Conservation (phyloP, 495 filamentous ascomycete species). For the Tirmania nivea region DNA sequence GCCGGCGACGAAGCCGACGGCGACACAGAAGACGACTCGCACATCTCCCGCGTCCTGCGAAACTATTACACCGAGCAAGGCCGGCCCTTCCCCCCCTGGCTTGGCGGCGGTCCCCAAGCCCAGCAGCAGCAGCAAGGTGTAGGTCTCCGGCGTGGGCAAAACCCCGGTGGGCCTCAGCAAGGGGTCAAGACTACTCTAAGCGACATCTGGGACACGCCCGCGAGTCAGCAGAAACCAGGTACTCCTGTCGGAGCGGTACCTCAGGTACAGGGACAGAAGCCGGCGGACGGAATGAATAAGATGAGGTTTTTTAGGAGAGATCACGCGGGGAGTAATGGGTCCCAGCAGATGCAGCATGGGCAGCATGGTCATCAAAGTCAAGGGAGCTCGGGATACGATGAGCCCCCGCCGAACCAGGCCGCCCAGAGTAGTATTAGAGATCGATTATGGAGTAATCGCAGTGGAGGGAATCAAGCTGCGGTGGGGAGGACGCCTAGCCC, state of each 20-base stretch:
- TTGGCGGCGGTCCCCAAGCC: conserved; percentile 60
- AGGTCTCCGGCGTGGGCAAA: background rate
- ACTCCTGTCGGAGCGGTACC: conserved; percentile 36
- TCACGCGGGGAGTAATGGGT: background rate
- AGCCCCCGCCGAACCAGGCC: conserved; percentile 17
- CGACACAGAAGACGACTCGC: conserved; percentile 84
- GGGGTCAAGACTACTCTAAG: conserved; percentile 35
- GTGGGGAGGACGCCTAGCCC: background rate
- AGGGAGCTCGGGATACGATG: conserved; percentile 15
- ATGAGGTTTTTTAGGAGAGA: conserved; percentile 1
- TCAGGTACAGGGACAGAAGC: conserved; percentile 23
- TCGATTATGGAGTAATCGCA: conserved; percentile 34
- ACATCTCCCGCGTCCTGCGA: conserved; percentile 85
- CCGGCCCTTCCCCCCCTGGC: conserved; percentile 58
- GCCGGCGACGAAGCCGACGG: conserved; percentile 45
- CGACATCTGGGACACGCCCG: conserved; percentile 62
- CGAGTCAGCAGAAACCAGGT: conserved; percentile 24
- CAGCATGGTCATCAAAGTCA: conserved; percentile 17
- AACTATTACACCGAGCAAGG: conserved; percentile 84
- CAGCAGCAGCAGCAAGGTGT: conserved; percentile 19
- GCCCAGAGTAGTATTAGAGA: conserved; percentile 50
- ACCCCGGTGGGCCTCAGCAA: conserved; percentile 17
- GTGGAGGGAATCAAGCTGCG: background rate
- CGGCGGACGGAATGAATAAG: conserved; percentile 10
- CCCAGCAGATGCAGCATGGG: conserved; percentile 3